A percentile compares a stretch with the other conserved stretches of the same genome.
Evolutionary conservation across 768 basidiomycete genomes (phyloP).

Genomic region (Collybia sordida): DNA sequence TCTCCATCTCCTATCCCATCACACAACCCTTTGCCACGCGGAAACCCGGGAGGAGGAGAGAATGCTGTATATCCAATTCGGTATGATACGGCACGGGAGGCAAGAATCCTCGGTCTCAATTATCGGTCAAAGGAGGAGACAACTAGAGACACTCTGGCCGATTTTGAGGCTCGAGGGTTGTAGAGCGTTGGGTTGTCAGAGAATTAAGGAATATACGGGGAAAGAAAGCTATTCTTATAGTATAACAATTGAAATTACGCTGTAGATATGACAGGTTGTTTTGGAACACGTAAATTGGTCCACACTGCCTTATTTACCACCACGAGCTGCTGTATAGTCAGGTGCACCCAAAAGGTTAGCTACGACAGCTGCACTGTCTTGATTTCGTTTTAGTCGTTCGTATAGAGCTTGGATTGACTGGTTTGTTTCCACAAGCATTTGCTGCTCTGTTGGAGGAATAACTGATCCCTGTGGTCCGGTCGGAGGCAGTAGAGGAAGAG

Average conservation of each 20-base stretch:
- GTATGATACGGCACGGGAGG: conserved; percentile 26
- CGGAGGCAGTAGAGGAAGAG: conserved; percentile 48
- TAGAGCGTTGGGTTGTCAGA: conserved; percentile 6
- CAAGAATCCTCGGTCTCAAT: conserved; percentile 29
- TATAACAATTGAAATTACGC: too few relatives aligned
- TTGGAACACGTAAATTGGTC: too few relatives aligned
- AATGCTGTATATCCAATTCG: conserved; percentile 15
- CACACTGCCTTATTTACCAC: background rate
- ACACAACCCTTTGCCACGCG: conserved; percentile 20
- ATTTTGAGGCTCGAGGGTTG: conserved; percentile 34
- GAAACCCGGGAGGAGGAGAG: conserved; percentile 28
- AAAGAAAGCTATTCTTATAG: too few relatives aligned
- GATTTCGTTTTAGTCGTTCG: conserved; percentile 50
- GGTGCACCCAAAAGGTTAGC: conserved; percentile 29
- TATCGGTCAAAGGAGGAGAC: conserved; percentile 28
- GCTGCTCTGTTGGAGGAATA: conserved; percentile 42
- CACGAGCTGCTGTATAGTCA: conserved; percentile 1
- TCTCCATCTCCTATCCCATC: conserved; percentile 20
- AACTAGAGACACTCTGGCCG: conserved; percentile 26
- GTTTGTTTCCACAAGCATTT: conserved; percentile 41
- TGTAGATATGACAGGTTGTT: too few relatives aligned
- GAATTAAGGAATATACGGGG: too few relatives aligned
- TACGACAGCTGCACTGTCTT: conserved; percentile 57
- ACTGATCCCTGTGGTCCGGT: conserved; percentile 10
- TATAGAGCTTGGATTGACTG: conserved; percentile 45